Percentiles rank a stretch among this genome's conserved stretches.
Evolutionary conservation across 1,139 yeast species (phyloP).

Genomic region (Suhomyces chickasaworum): DNA sequence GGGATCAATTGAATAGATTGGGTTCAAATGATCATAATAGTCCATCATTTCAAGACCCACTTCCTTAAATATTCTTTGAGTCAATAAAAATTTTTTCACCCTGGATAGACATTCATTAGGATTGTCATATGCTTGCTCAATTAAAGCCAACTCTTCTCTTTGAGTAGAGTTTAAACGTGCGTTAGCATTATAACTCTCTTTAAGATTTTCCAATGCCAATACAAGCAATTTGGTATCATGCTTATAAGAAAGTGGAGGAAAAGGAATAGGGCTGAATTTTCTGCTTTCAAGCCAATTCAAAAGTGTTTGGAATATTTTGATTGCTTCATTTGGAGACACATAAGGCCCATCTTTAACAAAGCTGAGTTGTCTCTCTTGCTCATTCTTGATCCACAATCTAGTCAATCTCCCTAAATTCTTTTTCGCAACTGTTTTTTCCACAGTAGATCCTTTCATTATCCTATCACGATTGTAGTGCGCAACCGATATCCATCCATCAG

Average conservation of each 20-base stretch:
- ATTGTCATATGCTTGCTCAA: constrained; percentile 95
- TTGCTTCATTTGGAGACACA: constrained; percentile 85
- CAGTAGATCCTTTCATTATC: constrained; percentile 82
- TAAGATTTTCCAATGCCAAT: constrained; percentile 84
- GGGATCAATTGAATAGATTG: constrained; percentile 88
- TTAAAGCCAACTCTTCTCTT: constrained; percentile 88
- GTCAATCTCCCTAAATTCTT: constrained; percentile 92
- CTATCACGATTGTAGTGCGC: constrained; percentile 93
- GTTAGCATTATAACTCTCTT: constrained; percentile 81
- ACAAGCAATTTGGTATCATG: constrained; percentile 91
- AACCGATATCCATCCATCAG: constrained; percentile 94
- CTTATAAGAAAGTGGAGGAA: constrained; percentile 89
- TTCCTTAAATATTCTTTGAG: constrained; percentile 92
- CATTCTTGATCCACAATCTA: constrained; percentile 87
- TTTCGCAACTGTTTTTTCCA: constrained; percentile 91
- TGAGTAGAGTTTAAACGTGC: constrained; percentile 83
- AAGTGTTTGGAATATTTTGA: constrained; percentile 80
- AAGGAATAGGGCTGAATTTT: constrained; percentile 83
- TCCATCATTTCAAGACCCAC: constrained; percentile 91
- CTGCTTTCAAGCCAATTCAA: constrained; percentile 92
- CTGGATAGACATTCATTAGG: constrained; percentile 92
- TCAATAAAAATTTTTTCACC: constrained; percentile 76
- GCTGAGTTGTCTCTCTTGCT: constrained; percentile 82
- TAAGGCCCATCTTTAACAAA: constrained; percentile 89
- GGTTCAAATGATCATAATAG: constrained; percentile 78